Evolutionary conservation across 2,329 filamentous ascomycete species (phyloP).

Genomic region (Fusarium sp.): DNA sequence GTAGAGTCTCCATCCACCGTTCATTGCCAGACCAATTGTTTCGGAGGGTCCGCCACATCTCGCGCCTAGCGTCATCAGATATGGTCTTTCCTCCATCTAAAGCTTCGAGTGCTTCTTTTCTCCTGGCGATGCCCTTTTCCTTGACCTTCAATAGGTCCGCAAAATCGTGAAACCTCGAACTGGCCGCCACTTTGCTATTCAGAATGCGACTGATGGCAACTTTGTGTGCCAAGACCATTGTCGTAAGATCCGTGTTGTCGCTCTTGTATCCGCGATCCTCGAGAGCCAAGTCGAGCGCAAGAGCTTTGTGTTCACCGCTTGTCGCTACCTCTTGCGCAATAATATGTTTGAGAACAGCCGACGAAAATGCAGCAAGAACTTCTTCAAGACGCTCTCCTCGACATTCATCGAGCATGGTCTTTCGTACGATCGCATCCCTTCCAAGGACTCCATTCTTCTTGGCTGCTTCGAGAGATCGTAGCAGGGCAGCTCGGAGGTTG

Average conservation of each 20-base stretch:
- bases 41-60: conserved; percentile 70
- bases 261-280: conserved; percentile 69
- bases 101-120: conserved; percentile 61
- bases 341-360: conserved; percentile 79
- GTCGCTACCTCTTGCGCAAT: conserved; percentile 59
- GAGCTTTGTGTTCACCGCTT: conserved; percentile 56
- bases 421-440: conserved; percentile 82
- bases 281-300: conserved; percentile 67
- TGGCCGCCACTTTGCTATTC: conserved; percentile 69
- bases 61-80: conserved; percentile 57
- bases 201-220: conserved; percentile 71
- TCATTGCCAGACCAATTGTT: conserved; percentile 85
- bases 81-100: conserved; percentile 51
- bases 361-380: conserved; percentile 84
- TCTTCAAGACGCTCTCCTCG: conserved; percentile 92
- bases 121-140: conserved; percentile 66
- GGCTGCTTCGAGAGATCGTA: conserved; percentile 82
- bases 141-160: conserved; percentile 73
- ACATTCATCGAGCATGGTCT: conserved; percentile 97
- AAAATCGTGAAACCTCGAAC: conserved; percentile 72
- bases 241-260: conserved; percentile 67
- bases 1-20: conserved; percentile 77
- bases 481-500: conserved; percentile 86
- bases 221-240: conserved; percentile 79
- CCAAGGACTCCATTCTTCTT: conserved; percentile 90